phyloP scores from a whole-genome alignment of 176 grass and related monocot species.

The Cenchrus americanus region DNA sequence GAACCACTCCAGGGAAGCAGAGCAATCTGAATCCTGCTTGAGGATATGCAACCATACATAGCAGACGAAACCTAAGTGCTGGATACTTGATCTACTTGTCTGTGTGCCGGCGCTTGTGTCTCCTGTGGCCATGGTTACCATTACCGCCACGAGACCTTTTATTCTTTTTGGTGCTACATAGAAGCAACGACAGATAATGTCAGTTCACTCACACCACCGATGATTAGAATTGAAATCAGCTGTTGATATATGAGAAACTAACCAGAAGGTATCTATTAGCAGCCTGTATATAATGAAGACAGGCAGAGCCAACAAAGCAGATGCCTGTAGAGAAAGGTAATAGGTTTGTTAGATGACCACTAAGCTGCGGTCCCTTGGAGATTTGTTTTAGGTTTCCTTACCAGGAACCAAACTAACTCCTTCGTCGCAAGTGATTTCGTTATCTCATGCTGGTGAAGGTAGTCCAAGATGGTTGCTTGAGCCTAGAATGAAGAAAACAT shows the following conservation, averaged over 20 bases:
- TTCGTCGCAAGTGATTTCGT: slow-evolving; percentile 81
- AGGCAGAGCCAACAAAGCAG: slow-evolving; percentile 80
- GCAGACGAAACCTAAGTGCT: slow-evolving; percentile 4
- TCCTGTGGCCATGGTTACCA: slow-evolving; percentile 57
- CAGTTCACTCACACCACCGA: neutral
- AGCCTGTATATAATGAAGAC: slow-evolving; percentile 72
- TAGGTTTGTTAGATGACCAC: slow-evolving; percentile 19
- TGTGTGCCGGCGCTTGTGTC: slow-evolving; percentile 74
- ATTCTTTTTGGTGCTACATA: slow-evolving; percentile 62
- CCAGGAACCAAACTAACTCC: slow-evolving; percentile 98
- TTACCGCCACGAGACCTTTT: slow-evolving; percentile 51
- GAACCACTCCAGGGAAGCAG: slow-evolving; percentile 9
- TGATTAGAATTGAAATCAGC: neutral
- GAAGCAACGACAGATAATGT: neutral
- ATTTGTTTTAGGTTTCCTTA: slow-evolving; percentile 45
- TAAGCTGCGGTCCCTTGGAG: slow-evolving; percentile 9
- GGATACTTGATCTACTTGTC: slow-evolving; percentile 54
- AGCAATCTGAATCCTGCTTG: slow-evolving; percentile 19
- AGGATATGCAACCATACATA: slow-evolving; percentile 26
- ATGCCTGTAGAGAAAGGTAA: slow-evolving; percentile 64
- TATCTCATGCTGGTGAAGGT: slow-evolving; percentile 77
- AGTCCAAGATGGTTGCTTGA: slow-evolving; percentile 79
- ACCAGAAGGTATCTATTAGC: slow-evolving; percentile 74
- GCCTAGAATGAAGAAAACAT: slow-evolving; percentile 50
- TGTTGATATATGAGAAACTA: slow-evolving; percentile 34